Evolutionary conservation across 441 rosid genomes (phyloP).

Genomic region (Eugenia klotzschiana): DNA sequence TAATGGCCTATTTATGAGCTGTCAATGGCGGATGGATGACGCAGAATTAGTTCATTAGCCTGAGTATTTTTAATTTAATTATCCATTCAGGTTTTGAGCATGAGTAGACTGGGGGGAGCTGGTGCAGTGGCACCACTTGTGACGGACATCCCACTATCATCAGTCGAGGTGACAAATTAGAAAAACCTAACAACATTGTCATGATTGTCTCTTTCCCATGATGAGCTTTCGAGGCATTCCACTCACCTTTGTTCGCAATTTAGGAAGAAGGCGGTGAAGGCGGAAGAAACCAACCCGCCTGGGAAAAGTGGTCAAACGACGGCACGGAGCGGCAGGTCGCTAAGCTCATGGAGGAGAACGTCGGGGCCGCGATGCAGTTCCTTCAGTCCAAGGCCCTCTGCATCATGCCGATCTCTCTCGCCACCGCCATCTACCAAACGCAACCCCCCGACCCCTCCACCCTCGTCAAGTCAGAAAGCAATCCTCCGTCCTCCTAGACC

Average conservation of each 20-base stretch:
- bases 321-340: slow-evolving; percentile 91
- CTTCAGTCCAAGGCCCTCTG: slow-evolving; percentile 94
- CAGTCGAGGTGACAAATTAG: slow-evolving; percentile 61
- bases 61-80: slow-evolving; percentile 2
- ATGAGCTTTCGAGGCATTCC: not conserved
- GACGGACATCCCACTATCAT: slow-evolving; percentile 75
- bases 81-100: slow-evolving; percentile 75
- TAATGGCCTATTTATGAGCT: not conserved
- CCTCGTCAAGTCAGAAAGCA: slow-evolving; percentile 61
- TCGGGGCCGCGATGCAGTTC: slow-evolving; percentile 93
- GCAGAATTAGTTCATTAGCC: not conserved
- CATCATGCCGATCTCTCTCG: slow-evolving; percentile 94
- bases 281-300: slow-evolving; percentile 64
- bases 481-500: slow-evolving; percentile 41
- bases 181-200: not conserved
- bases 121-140: slow-evolving; percentile 99
- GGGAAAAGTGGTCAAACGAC: slow-evolving; percentile 96
- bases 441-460: slow-evolving; percentile 62
- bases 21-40: not conserved
- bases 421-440: slow-evolving; percentile 72
- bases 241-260: not conserved
- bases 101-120: slow-evolving; percentile 95
- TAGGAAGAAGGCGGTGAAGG: slow-evolving; percentile 77
- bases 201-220: not conserved
- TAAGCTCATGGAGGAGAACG: slow-evolving; percentile 93